Percentiles rank a stretch among this genome's conserved stretches.
Conservation (phyloP, 2,329 filamentous ascomycete genomes). For the Colletotrichum sojae region DNA sequence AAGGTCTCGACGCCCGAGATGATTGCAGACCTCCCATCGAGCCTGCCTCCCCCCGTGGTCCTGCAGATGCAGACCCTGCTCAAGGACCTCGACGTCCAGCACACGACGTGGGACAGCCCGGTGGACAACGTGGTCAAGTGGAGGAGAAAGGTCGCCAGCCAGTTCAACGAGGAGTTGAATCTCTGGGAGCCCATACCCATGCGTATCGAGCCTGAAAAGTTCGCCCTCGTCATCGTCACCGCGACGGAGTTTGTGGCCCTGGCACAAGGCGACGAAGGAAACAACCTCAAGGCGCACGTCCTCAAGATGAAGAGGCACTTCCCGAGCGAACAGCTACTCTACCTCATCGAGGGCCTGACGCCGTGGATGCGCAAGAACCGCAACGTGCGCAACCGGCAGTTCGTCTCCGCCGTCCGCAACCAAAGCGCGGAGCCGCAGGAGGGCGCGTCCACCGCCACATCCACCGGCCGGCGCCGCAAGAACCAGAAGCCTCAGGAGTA, state of each 20-base stretch:
- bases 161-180: slow-evolving; percentile 71
- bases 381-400: slow-evolving; percentile 77
- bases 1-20: slow-evolving; percentile 82
- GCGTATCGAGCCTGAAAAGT: slow-evolving; percentile 69
- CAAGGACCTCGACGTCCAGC: slow-evolving; percentile 63
- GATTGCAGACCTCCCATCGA: slow-evolving; percentile 78
- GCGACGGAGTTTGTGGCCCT: slow-evolving; percentile 78
- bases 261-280: slow-evolving; percentile 60
- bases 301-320: slow-evolving; percentile 68
- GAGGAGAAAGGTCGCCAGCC: slow-evolving; percentile 76
- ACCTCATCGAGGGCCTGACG: slow-evolving; percentile 79
- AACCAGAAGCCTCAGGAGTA: slow-evolving; percentile 61
- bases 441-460: slow-evolving; percentile 44
- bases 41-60: slow-evolving; percentile 63
- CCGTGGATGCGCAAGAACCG: slow-evolving; percentile 79
- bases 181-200: slow-evolving; percentile 75
- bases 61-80: slow-evolving; percentile 67
- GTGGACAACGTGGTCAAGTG: slow-evolving; percentile 73
- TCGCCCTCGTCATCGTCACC: slow-evolving; percentile 73
- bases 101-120: slow-evolving; percentile 59
- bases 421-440: slow-evolving; percentile 48
- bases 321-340: slow-evolving; percentile 70
- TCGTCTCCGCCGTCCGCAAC: slow-evolving; percentile 73
- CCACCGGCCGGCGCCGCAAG: slow-evolving; percentile 54
- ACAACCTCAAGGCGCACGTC: slow-evolving; percentile 72